Base-by-base conservation (phyloP, 495 filamentous ascomycete species). In the Talaromyces nanjingensis region DNA sequence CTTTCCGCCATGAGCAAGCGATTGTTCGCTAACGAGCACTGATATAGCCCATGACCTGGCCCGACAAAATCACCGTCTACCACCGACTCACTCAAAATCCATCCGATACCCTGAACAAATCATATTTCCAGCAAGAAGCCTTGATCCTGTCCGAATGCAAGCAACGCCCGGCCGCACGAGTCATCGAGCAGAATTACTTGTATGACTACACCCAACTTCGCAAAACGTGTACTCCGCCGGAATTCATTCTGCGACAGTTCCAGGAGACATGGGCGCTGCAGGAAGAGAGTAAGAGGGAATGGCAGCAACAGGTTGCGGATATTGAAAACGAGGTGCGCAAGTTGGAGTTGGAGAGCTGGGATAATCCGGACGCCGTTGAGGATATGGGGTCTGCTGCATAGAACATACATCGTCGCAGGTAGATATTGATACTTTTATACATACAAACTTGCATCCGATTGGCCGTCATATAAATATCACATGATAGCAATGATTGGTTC, bases 31-130 rank as follows among this genome's bases (percentile, higher is more conserved):
- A 56, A 27, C 22, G 29, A 3, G 22, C 12, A 25, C 0, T 12
- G n/a, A 54, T n/a, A 97, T n/a, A 97, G 93, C 92, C 93, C 9
- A 91, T 97, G 86, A 88, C 82, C 58, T 96, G 84, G 69, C 93
- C 93, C 0, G 93, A 98, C 76, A 86, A 82, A 59, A 86, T 97
- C 57, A 91, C 91, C 0, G 89, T 94, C 7, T 93, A 92, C 69
- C 94, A 97, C 74, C 96, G 90, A 70, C 82, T 98, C 6, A 76
- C 80, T 6, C 64, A 72, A n/a, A 65, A 80, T 47, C 84, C 86
- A 20, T 70, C 73, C n/a, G 65, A 72, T 12, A 63, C 71, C 11
- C 29, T 59, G 34, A 68, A 72, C 0, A 75, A 75, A 18, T 80
- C 83, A 59, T 79, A 81, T 24, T 88, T 91, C 70, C 77, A 76